phyloP scores from a whole-genome alignment of 2,329 filamentous ascomycete genomes.

The Fusarium brevicatenulatum region DNA sequence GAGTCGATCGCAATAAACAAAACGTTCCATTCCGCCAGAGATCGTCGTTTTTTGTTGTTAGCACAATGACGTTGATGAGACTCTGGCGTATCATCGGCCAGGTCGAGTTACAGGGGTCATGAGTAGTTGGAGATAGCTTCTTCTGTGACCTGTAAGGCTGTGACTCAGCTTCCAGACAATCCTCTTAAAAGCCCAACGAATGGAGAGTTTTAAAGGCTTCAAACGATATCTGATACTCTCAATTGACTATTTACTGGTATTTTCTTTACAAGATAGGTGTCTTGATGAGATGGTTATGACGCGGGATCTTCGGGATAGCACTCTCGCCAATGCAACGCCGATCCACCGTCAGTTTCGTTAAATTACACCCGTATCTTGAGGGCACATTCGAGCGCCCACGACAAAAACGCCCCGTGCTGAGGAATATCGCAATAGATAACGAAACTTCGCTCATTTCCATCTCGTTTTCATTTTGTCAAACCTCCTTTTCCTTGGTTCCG shows the following conservation, averaged over 20 bases:
- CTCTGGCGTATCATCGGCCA: neutral
- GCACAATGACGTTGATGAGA: conserved; percentile 4
- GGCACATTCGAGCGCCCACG: conserved; percentile 16
- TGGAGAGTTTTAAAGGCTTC: fast-evolving
- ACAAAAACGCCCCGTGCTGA: neutral
- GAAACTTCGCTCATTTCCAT: neutral
- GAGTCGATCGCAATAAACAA: conserved; percentile 22
- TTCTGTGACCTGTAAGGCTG: neutral
- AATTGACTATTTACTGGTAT: neutral
- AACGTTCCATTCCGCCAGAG: neutral
- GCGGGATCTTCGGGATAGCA: neutral
- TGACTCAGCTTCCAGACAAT: too few species aligned
- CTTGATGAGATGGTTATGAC: too few species aligned
- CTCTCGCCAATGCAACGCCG: neutral
- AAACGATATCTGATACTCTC: fast-evolving
- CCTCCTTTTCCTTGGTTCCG: neutral
- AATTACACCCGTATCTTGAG: neutral
- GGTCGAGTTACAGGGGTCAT: neutral
- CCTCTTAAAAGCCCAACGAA: too few species aligned
- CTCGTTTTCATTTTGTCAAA: neutral
- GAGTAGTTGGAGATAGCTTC: neutral
- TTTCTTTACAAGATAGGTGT: neutral
- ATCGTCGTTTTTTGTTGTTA: neutral
- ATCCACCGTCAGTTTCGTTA: neutral
- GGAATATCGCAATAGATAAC: neutral